These are phyloP conservation scores for Alternaria dauci DNA, from an alignment of 2,329 filamentous ascomycete species.

Conservation along the genomic window DNA sequence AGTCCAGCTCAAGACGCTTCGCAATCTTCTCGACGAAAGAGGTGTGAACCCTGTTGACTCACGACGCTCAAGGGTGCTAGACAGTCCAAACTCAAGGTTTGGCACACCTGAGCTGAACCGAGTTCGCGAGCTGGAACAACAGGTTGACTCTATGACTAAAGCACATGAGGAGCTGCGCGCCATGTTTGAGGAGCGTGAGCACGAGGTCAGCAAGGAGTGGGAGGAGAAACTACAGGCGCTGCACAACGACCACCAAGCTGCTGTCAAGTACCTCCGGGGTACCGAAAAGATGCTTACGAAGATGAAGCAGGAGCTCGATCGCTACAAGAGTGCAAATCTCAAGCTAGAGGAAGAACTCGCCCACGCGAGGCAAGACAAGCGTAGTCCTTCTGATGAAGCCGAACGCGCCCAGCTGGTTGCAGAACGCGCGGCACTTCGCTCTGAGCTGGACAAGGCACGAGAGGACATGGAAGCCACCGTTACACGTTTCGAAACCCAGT, in stretches of 20 bases:
- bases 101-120: slow-evolving; percentile 80
- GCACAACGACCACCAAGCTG: slow-evolving; percentile 96
- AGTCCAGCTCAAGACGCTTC: slow-evolving; percentile 91
- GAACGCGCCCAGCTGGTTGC: slow-evolving; percentile 73
- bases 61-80: slow-evolving; percentile 74
- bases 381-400: slow-evolving; percentile 52
- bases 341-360: slow-evolving; percentile 85
- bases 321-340: slow-evolving; percentile 86
- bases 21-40: slow-evolving; percentile 89
- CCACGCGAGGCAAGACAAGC: slow-evolving; percentile 55
- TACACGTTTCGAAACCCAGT: slow-evolving; percentile 73
- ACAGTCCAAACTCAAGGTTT: slow-evolving; percentile 77
- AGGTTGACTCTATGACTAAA: slow-evolving; percentile 78
- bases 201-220: slow-evolving; percentile 88
- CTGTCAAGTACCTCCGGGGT: slow-evolving; percentile 96
- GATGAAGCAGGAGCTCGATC: slow-evolving; percentile 95
- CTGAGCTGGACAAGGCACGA: slow-evolving; percentile 75
- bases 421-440: slow-evolving; percentile 73
- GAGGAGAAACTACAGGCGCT: slow-evolving; percentile 92
- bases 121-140: slow-evolving; percentile 85
- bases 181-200: slow-evolving; percentile 78
- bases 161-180: slow-evolving; percentile 87
- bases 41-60: slow-evolving; percentile 81
- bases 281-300: slow-evolving; percentile 99
- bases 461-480: slow-evolving; percentile 72